A percentile compares a stretch with the other conserved stretches of the same genome.
Evolutionary conservation across 768 basidiomycete species (phyloP).

Genomic region (Naganishia kalamii): DNA sequence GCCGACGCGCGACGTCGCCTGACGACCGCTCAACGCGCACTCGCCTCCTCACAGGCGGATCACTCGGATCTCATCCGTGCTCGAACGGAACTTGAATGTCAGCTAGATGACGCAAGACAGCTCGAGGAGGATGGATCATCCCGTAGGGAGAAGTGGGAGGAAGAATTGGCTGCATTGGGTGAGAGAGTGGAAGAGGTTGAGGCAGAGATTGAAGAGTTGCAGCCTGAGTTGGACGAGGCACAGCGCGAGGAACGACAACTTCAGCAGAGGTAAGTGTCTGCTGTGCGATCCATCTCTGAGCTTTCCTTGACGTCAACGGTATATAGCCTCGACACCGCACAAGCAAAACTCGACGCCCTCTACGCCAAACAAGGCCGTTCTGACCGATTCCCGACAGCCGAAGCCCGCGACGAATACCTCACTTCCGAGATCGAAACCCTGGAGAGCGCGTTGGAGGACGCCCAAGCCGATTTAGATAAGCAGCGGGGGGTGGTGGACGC

Average conservation of each 20-base stretch:
- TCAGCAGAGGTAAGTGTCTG: constrained; percentile 51
- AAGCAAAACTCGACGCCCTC: constrained; percentile 63
- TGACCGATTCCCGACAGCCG: constrained; percentile 72
- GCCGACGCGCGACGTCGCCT: constrained; percentile 63
- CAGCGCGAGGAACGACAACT: constrained; percentile 49
- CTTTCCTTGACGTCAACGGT: background rate
- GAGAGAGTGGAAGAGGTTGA: constrained; percentile 62
- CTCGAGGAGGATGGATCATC: constrained; percentile 63
- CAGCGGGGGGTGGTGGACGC: constrained; percentile 44
- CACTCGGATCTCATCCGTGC: constrained; percentile 77
- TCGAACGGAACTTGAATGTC: constrained; percentile 78
- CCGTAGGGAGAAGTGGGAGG: constrained; percentile 58
- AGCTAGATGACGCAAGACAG: constrained; percentile 66
- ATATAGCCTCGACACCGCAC: constrained; percentile 67
- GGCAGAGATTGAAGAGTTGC: constrained; percentile 56
- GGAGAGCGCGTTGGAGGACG: constrained; percentile 55
- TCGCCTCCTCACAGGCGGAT: constrained; percentile 71
- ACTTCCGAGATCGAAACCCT: constrained; percentile 70
- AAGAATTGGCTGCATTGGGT: constrained; percentile 60
- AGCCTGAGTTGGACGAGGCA: constrained; percentile 63
- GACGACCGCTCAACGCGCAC: constrained; percentile 63
- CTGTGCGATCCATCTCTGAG: background rate
- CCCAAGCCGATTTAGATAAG: constrained; percentile 56
- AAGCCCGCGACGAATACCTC: constrained; percentile 76
- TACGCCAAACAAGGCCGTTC: constrained; percentile 87